These are phyloP conservation scores for Hamigera avellanea DNA, from an alignment of 495 filamentous ascomycete genomes.

Conservation along the genomic window DNA sequence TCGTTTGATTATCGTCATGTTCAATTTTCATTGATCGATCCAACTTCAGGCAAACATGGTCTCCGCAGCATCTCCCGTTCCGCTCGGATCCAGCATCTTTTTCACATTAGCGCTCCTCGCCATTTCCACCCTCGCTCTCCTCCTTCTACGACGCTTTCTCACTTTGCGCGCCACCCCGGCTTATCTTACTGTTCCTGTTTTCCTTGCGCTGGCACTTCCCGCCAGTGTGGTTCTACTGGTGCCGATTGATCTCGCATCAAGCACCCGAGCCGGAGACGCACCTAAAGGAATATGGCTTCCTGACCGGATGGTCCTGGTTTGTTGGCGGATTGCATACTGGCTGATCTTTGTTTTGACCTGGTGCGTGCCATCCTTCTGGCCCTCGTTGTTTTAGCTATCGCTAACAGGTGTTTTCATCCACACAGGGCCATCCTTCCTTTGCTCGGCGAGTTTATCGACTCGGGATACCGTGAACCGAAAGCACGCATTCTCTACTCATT, in stretches of 20 bases:
- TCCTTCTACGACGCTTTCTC: constrained; percentile 79
- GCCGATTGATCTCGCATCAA: constrained; percentile 90
- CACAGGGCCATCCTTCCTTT: constrained; percentile 81
- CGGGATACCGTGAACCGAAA: constrained; percentile 79
- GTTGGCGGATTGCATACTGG: constrained; percentile 94
- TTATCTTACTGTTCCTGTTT: constrained; percentile 83
- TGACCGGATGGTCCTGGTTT: constrained; percentile 58
- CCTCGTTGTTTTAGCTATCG: not conserved
- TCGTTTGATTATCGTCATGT: no score
- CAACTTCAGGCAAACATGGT: constrained; percentile 7
- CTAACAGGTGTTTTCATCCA: constrained; percentile 3
- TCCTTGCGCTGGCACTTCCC: constrained; percentile 85
- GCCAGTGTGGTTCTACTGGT: constrained; percentile 90
- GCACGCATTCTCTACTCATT: constrained; percentile 73
- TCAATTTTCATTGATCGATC: not conserved
- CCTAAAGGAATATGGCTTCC: constrained; percentile 59
- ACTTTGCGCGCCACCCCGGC: constrained; percentile 83
- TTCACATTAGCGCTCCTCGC: constrained; percentile 55
- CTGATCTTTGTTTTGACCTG: constrained; percentile 90
- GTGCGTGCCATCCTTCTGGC: constrained; percentile 30
- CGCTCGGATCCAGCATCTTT: constrained; percentile 63
- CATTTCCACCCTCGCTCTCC: constrained; percentile 64
- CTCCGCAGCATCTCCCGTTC: constrained; percentile 23
- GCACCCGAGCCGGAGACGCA: constrained; percentile 54
- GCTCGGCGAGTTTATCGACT: constrained; percentile 85